phyloP scores from a whole-genome alignment of 2,329 filamentous ascomycete species.

The Dactylellina sp. region DNA sequence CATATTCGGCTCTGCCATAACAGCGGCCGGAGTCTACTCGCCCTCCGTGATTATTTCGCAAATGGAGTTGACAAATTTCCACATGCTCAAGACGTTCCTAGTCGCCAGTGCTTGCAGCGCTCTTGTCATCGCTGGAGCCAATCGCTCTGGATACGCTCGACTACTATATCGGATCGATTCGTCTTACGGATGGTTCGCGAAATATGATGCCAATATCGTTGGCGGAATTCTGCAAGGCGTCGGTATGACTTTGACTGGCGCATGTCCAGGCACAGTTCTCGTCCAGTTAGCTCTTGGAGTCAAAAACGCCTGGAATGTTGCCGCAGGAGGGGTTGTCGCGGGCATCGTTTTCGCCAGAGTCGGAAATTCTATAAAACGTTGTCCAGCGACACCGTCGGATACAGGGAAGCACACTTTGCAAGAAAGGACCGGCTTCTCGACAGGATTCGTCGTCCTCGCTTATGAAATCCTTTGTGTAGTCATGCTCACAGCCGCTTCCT shows the following conservation, averaged over 20 bases:
- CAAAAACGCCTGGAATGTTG: constrained; percentile 67
- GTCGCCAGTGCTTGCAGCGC: constrained; percentile 73
- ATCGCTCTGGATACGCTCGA: constrained; percentile 65
- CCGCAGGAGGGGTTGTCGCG: constrained; percentile 70
- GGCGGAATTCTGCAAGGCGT: constrained; percentile 73
- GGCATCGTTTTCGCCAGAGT: constrained; percentile 64
- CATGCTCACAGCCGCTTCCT: constrained; percentile 64
- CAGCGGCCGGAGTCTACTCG: constrained; percentile 71
- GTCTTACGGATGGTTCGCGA: constrained; percentile 68
- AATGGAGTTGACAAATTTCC: constrained; percentile 72
- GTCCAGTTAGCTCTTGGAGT: constrained; percentile 71
- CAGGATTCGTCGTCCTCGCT: constrained; percentile 64
- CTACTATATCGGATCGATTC: constrained; percentile 68
- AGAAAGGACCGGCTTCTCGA: constrained; percentile 63
- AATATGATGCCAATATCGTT: constrained; percentile 74
- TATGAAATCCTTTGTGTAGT: constrained; percentile 66
- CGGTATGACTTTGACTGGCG: constrained; percentile 75
- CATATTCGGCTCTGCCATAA: constrained; percentile 73
- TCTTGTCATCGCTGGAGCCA: constrained; percentile 66
- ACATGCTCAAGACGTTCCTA: constrained; percentile 75
- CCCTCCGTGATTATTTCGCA: constrained; percentile 73
- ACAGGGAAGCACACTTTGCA: neutral
- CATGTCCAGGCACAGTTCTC: constrained; percentile 73
- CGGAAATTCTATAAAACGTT: constrained; percentile 6
- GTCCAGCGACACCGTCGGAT: neutral